Evolutionary conservation across 345 rosid species (phyloP), one percentile per base, ranked within the genome.

Genomic region (Angophora floribunda): DNA sequence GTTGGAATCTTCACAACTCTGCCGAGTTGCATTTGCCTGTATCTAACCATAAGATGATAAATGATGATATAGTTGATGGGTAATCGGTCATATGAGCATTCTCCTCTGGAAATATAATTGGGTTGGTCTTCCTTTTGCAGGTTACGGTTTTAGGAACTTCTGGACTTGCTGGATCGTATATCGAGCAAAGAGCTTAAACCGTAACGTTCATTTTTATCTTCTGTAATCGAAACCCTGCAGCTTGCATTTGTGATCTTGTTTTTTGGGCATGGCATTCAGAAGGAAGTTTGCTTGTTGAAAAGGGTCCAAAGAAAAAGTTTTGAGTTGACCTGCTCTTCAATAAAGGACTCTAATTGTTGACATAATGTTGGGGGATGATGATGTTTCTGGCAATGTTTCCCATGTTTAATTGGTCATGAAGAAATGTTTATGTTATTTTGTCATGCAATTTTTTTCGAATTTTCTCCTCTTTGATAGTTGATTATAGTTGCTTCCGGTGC

Each of bases 91-190:
- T 21, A 41, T 41, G 14, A 10, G 84, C 84, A 19, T 75, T 36
- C 84, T 75, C 49, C 49, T 75, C 49, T 75, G 84, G 49, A 75
- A 75, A 75, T 75, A 14, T 75, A 75, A 75, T 19, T 41, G 14
- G 84, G 82, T 36, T 75, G 49, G 84, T 17, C 51, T 21, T 52
- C 47, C 67, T 59, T 86, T 88, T 93, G 89, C 96, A 96, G 99
- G 95, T 97, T 91, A 92, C 98, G 7, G 96, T 97, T 89, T 97
- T 96, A 79, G 97, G 96, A 87, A 97, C 99, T 84, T 96, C 99
- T 49, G 99, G 99, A 87, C 95, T 98, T 89, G 94, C 98, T 52
- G 98, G 99, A 44, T 96, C 99, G 15, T 97, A 97, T 87, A 94
- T 98, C 88, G 99, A 98, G 89, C 97, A 95, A 85, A 95, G 98